Conservation (phyloP, 23 red algal species). For the Gracilaria caudata region DNA sequence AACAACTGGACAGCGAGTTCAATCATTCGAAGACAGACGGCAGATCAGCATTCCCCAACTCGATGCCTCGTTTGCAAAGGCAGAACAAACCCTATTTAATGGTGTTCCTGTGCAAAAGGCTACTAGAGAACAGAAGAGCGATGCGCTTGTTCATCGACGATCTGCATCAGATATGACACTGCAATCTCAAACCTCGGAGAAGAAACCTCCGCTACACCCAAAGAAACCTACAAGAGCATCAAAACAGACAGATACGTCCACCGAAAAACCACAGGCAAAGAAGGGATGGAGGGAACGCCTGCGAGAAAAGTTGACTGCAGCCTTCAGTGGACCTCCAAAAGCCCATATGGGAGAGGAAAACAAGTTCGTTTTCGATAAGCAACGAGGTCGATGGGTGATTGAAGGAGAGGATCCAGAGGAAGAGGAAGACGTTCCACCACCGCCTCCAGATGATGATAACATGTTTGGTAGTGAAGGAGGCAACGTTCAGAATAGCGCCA, state of each 20-base stretch:
- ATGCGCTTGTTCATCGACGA: constrained; percentile 40
- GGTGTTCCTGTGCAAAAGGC: constrained; percentile 28
- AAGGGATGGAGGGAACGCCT: constrained; percentile 55
- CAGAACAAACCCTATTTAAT: constrained; percentile 32
- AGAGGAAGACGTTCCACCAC: constrained; percentile 72
- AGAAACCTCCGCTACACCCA: constrained; percentile 43
- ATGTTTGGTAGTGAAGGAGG: constrained; percentile 1
- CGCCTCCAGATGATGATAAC: constrained; percentile 63
- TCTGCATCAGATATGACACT: constrained; percentile 58
- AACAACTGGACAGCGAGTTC: neutral
- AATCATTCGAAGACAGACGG: neutral
- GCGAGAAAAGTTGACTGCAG: constrained; percentile 44
- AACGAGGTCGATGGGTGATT: constrained; percentile 73
- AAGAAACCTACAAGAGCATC: constrained; percentile 20
- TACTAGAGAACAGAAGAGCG: constrained; percentile 19
- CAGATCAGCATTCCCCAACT: neutral
- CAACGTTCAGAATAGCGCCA: constrained; percentile 3
- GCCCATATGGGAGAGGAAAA: constrained; percentile 87
- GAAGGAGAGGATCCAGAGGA: constrained; percentile 65
- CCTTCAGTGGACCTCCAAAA: constrained; percentile 47
- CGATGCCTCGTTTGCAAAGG: neutral
- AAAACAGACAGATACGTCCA: constrained; percentile 18
- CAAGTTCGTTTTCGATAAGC: constrained; percentile 83
- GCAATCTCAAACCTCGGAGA: constrained; percentile 57
- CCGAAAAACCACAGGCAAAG: constrained; percentile 1